Percentiles rank a stretch among this genome's conserved stretches.
Conservation (phyloP, 495 filamentous ascomycete genomes). For the Lophiotrema nucula region DNA sequence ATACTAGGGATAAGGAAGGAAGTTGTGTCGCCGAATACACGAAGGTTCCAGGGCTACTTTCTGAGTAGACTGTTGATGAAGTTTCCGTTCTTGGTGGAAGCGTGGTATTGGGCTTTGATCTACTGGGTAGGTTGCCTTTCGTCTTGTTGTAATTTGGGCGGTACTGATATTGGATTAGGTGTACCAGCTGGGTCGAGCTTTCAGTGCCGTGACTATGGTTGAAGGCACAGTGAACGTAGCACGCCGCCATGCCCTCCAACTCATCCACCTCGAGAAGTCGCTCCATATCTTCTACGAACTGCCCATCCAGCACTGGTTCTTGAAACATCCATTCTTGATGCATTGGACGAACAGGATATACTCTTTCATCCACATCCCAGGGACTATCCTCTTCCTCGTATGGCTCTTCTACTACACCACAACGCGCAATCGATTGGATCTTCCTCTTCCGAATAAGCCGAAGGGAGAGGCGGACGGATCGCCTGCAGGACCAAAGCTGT, state of each 20-base stretch:
- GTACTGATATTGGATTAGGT: constrained; percentile 42
- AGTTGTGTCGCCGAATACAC: constrained; percentile 57
- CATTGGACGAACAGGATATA: constrained; percentile 63
- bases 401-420: constrained; percentile 68
- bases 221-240: constrained; percentile 59
- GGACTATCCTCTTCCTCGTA: constrained; percentile 68
- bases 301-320: constrained; percentile 39
- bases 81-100: constrained; percentile 75
- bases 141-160: not conserved
- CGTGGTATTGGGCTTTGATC: constrained; percentile 76
- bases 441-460: constrained; percentile 43
- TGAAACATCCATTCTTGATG: constrained; percentile 36
- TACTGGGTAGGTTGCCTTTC: constrained; percentile 54
- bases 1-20: constrained; percentile 39
- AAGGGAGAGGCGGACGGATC: constrained; percentile 41
- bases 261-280: constrained; percentile 55
- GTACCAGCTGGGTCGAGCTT: constrained; percentile 63
- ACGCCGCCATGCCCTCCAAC: constrained; percentile 55
- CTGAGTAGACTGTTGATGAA: constrained; percentile 61
- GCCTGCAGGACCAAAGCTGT: constrained; percentile 52
- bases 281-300: constrained; percentile 52
- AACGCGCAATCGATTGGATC: constrained; percentile 44
- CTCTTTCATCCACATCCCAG: constrained; percentile 80
- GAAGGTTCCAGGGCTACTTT: constrained; percentile 52
- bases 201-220: constrained; percentile 59